Conservation (phyloP, 345 rosid species). For the Gossypium mustelinum region DNA sequence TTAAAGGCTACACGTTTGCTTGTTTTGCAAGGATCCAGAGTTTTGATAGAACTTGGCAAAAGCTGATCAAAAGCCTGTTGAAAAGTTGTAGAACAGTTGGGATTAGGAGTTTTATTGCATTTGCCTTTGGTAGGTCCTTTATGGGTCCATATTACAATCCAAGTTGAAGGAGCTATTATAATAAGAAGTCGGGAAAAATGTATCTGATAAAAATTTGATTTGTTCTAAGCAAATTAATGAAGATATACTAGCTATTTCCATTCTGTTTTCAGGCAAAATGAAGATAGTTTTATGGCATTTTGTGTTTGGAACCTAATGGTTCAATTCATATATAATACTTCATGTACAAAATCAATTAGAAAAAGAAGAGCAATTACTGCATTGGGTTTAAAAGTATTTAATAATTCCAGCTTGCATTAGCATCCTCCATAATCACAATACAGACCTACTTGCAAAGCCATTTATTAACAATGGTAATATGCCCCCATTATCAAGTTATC, state of each 20-base stretch:
- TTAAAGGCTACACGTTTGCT: not conserved
- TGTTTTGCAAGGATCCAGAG: not conserved
- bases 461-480: not conserved
- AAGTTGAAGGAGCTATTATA: no score
- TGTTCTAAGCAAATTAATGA: no score
- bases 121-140: not conserved
- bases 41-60: not conserved
- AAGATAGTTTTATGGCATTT: not conserved
- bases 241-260: no score
- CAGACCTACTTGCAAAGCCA: not conserved
- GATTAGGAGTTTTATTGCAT: not conserved
- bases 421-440: not conserved
- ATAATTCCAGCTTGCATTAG: not conserved
- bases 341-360: not conserved
- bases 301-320: not conserved
- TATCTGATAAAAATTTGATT: no score
- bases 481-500: not conserved
- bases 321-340: not conserved
- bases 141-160: not conserved
- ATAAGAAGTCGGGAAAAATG: no score
- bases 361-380: not conserved
- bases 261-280: not conserved
- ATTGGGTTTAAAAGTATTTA: not conserved
- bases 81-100: not conserved
- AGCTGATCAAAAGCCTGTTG: not conserved